Base-by-base conservation (phyloP, 176 grass and related monocot genomes). In the Aegilops longissima region DNA sequence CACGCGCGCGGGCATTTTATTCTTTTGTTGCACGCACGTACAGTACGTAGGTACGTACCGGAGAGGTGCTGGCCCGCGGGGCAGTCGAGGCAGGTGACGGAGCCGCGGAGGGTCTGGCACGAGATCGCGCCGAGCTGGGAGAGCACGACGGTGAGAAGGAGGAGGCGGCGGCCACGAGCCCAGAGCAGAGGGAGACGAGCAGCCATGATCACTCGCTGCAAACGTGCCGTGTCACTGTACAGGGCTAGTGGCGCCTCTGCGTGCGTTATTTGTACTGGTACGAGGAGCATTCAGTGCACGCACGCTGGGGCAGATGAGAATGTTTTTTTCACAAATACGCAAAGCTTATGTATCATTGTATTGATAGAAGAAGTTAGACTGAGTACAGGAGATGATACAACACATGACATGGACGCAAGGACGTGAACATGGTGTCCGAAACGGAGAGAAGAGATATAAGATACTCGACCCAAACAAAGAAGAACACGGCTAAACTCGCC, bases 41-140 rank as follows among this genome's bases (percentile, higher is more conserved):
- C 3, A 12, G 4, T 1, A 45, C 3, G 21, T 45, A 20, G 1
- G 21, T 25, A 73, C 71, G 40, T 75, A 75, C 72, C 87, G 36
- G 83, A 70, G 67, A 89, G 79, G 73, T 86, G 75, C 47, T 76
- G 83, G 51, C 78, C 86, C 20, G 73, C 30, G 75, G 66, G 49
- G 80, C 87, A 89, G 83, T 89, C 84, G 75, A 92, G 87, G 75
- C 87, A 89, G 44, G 83, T 4, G 74, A 92, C 74, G 54, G 74
- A 80, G 67, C 90, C 90, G 5, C 40, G 83, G 25, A 67, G 83
- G 29, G 61, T 71, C 34, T 39, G 66, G 83, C 73, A 31, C 35
- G 34, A 36, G n/a, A 34, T 20, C 33, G 18, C 23, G 89, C 76
- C 75, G 61, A 61, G 59, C 61, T 78, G 86, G 17, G 45, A 13